phyloP scores from a whole-genome alignment of 495 filamentous ascomycete species.

The Lindgomyces ingoldianus region DNA sequence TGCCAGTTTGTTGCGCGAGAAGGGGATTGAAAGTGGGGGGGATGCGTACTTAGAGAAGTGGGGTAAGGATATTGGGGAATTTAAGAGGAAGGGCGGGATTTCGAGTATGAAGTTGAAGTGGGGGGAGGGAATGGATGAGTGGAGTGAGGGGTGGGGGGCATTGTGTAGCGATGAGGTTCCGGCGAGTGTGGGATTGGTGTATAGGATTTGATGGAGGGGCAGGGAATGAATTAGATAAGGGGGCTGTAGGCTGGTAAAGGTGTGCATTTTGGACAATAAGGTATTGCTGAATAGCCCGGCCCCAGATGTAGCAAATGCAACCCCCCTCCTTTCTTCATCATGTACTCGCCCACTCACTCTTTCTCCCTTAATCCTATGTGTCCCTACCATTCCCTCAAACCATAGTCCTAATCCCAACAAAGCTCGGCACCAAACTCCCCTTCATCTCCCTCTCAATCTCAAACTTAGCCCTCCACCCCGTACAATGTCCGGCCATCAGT shows the following conservation, averaged over 20 bases:
- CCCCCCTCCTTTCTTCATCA: too few species aligned
- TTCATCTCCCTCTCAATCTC: slow-evolving; percentile 60
- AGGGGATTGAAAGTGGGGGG: slow-evolving; percentile 49
- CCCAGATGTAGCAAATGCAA: too few species aligned
- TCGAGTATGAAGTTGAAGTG: slow-evolving; percentile 28
- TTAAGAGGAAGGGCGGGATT: slow-evolving; percentile 28
- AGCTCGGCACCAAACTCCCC: slow-evolving; percentile 58
- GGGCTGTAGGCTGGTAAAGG: neutral
- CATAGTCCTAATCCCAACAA: slow-evolving; percentile 55
- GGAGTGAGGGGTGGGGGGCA: slow-evolving; percentile 37
- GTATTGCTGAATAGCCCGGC: too few species aligned
- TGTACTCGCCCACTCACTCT: too few species aligned
- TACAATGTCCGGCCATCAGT: slow-evolving; percentile 61
- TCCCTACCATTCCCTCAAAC: too few species aligned
- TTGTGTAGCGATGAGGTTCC: slow-evolving; percentile 23
- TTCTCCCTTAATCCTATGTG: too few species aligned
- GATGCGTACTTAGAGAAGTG: slow-evolving; percentile 70
- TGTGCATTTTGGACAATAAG: too few species aligned
- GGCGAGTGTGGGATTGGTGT: slow-evolving; percentile 23
- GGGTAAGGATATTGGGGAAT: slow-evolving; percentile 22
- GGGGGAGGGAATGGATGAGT: slow-evolving; percentile 30
- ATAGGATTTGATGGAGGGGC: slow-evolving; percentile 11
- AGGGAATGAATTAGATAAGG: neutral
- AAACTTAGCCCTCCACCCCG: slow-evolving; percentile 64
- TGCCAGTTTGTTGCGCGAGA: slow-evolving; percentile 49